Conservation (phyloP, 345 rosid species). For the Euphorbia pulcherrima region DNA sequence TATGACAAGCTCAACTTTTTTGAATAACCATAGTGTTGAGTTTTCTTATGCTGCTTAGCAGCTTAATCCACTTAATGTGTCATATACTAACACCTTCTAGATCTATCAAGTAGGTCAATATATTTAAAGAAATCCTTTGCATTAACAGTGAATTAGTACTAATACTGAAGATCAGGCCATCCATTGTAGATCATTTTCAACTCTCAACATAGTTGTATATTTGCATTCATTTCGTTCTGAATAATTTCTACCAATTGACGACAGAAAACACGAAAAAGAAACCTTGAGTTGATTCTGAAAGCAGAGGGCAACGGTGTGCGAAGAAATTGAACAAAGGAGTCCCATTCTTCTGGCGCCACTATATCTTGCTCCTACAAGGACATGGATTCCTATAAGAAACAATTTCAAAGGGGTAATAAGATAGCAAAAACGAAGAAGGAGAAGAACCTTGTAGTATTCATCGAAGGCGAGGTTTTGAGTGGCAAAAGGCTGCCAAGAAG, state of each 20-base stretch:
- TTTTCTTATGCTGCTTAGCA: not conserved
- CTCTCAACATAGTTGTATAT: not conserved
- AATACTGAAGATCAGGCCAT: not conserved
- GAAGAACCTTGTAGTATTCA: slow-evolving; percentile 72
- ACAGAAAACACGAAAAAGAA: not conserved
- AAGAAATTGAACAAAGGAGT: slow-evolving; percentile 59
- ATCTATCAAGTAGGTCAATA: not conserved
- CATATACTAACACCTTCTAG: not conserved
- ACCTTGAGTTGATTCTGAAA: slow-evolving; percentile 91
- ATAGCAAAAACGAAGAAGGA: not conserved
- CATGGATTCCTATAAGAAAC: not conserved
- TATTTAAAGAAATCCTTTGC: not conserved
- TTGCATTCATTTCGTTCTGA: not conserved
- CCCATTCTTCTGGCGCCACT: slow-evolving; percentile 77
- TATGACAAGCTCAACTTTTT: not conserved
- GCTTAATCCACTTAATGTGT: too few relatives aligned
- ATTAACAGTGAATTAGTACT: not conserved
- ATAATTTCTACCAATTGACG: not conserved
- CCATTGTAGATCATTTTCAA: not conserved
- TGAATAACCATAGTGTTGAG: not conserved
- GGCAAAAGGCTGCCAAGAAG: slow-evolving; percentile 55
- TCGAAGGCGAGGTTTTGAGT: slow-evolving; percentile 69
- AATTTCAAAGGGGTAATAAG: too few relatives aligned
- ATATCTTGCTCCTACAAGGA: slow-evolving; percentile 67
- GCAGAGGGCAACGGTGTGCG: slow-evolving; percentile 92